Evolutionary conservation across 305 asterid genomes (phyloP).

Genomic region (Andrographis paniculata): DNA sequence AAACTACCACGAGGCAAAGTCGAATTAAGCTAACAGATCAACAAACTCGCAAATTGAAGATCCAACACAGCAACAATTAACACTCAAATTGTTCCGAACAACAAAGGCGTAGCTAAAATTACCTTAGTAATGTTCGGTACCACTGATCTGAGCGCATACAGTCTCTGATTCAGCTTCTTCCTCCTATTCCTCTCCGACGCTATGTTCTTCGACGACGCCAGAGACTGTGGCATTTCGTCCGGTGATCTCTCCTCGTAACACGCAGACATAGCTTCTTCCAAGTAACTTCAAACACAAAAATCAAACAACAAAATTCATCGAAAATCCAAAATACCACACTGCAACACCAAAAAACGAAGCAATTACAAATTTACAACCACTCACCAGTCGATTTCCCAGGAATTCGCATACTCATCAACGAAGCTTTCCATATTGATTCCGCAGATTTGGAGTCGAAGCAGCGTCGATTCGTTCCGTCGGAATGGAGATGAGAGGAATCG

Average conservation of each 20-base stretch:
- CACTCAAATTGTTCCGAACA: background rate
- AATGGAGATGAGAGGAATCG: too few species aligned
- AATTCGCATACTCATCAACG: background rate
- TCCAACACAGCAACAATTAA: background rate
- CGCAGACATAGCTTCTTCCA: conserved; percentile 40
- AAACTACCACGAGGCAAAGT: too few species aligned
- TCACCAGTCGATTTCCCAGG: background rate
- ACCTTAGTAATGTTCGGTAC: conserved; percentile 91
- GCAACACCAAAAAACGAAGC: background rate
- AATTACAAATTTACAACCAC: background rate
- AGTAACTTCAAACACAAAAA: conserved; percentile 25
- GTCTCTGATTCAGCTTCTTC: conserved; percentile 72
- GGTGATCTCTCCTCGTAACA: conserved; percentile 83
- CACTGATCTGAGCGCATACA: conserved; percentile 76
- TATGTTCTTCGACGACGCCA: conserved; percentile 67
- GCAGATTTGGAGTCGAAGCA: too few species aligned
- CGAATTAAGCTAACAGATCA: too few species aligned
- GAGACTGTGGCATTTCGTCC: conserved; percentile 49
- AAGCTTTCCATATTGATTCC: background rate
- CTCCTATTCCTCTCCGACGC: conserved; percentile 73
- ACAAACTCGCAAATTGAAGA: too few species aligned
- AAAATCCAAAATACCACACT: background rate
- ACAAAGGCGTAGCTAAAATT: background rate
- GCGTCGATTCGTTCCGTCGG: too few species aligned
- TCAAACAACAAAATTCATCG: background rate